Evolutionary conservation across 2,329 filamentous ascomycete genomes (phyloP).

Genomic region (Fusarium brevicatenulatum): DNA sequence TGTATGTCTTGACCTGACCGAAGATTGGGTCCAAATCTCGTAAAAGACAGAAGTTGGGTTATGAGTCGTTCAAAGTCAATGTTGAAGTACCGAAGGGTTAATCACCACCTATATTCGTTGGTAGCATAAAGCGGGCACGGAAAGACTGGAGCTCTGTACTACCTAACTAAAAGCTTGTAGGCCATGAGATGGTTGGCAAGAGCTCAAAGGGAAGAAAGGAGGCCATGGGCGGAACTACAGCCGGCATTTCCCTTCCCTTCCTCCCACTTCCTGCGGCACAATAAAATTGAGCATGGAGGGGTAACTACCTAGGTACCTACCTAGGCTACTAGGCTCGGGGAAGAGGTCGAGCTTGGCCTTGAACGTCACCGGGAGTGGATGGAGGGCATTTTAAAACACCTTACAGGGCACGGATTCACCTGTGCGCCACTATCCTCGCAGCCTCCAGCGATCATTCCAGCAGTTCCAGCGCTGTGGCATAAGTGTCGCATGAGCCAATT

Average conservation of each 20-base stretch:
- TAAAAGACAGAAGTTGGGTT: background rate
- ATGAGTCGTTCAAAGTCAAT: constrained; percentile 20
- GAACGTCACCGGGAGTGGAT: constrained; percentile 18
- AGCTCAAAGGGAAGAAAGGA: background rate
- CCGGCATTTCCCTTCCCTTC: constrained; percentile 29
- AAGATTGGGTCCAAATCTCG: background rate
- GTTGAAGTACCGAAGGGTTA: constrained; percentile 1
- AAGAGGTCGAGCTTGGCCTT: background rate
- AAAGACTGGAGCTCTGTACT: background rate
- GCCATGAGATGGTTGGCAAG: background rate
- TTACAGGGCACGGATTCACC: constrained; percentile 16
- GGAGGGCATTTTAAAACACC: background rate
- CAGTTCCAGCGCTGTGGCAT: constrained; percentile 21
- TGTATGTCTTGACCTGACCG: background rate
- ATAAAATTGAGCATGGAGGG: constrained; percentile 19
- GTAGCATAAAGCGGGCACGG: constrained; percentile 8
- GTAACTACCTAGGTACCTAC: background rate
- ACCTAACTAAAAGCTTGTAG: background rate
- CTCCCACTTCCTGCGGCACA: constrained; percentile 3
- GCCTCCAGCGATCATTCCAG: constrained; percentile 23
- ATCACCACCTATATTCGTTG: background rate
- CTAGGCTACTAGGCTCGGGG: background rate
- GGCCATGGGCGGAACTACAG: constrained; percentile 11
- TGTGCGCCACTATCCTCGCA: constrained; percentile 11
- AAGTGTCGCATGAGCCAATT: constrained; percentile 36